Percentiles rank a stretch among this genome's conserved stretches.
Evolutionary conservation across 1,284 basidiomycete species (phyloP).

Genomic region (Irpex sp.): DNA sequence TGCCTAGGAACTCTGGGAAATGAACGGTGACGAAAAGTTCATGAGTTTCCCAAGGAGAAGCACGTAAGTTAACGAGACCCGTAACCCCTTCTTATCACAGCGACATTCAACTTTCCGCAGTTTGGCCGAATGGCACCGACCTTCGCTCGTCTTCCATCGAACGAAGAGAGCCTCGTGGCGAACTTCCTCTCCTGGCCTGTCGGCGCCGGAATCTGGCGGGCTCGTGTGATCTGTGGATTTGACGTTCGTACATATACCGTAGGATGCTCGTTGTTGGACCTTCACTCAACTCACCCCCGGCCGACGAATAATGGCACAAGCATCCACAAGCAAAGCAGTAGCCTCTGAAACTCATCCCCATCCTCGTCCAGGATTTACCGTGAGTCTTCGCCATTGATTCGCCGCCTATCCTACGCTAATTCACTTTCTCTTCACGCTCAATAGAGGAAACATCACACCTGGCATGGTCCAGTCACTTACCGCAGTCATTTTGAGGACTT

Average conservation of each 20-base stretch:
- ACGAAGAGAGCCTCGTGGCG: neutral
- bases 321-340: neutral
- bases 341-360: neutral
- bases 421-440: neutral
- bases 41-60: neutral
- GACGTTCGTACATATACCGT: slow-evolving; percentile 12
- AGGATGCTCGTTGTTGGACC: neutral
- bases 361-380: slow-evolving; percentile 11
- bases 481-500: slow-evolving; percentile 25
- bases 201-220: neutral
- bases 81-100: slow-evolving; percentile 2
- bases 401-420: neutral
- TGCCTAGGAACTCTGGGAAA: neutral
- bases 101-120: neutral
- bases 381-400: slow-evolving; percentile 3
- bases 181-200: slow-evolving; percentile 3
- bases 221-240: slow-evolving; percentile 13
- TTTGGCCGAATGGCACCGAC: slow-evolving; percentile 13
- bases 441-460: slow-evolving; percentile 14
- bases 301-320: slow-evolving; percentile 3
- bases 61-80: neutral
- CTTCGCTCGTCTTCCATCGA: slow-evolving; percentile 3
- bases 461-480: slow-evolving; percentile 10
- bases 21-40: neutral
- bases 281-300: slow-evolving; percentile 1